A percentile compares a stretch with the other conserved stretches of the same genome.
Conservation (phyloP, 2,329 filamentous ascomycete genomes). For the Curvularia hawaiiensis region DNA sequence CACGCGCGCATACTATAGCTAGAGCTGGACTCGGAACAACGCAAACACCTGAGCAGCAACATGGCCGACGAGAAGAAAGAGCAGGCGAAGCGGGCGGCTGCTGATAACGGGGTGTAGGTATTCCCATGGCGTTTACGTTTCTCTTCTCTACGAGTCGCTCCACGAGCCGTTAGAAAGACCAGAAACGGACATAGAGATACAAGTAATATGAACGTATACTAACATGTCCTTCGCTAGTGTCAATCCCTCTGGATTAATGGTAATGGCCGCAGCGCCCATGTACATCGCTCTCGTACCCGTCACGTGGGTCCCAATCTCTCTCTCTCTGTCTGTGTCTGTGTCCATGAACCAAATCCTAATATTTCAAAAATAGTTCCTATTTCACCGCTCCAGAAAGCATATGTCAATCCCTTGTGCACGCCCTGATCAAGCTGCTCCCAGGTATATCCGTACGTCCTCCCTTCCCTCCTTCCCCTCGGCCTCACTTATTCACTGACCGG, state of each 20-base stretch:
- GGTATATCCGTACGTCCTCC: slow-evolving; percentile 23
- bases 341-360: not conserved
- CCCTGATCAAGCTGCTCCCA: slow-evolving; percentile 27
- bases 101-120: slow-evolving; percentile 25
- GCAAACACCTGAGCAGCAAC: not conserved
- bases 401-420: slow-evolving; percentile 27
- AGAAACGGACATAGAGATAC: not conserved
- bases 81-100: slow-evolving; percentile 22
- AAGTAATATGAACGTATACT: not conserved
- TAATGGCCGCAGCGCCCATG: slow-evolving; percentile 24
- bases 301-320: slow-evolving; percentile 16
- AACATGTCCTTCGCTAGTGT: slow-evolving; percentile 6
- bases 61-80: slow-evolving; percentile 31
- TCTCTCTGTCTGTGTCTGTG: too few relatives aligned
- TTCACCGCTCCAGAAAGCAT: slow-evolving; percentile 30
- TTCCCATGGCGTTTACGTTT: too few relatives aligned
- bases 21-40: not conserved
- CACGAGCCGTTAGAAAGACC: not conserved
- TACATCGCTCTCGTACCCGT: slow-evolving; percentile 28
- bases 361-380: slow-evolving; percentile 10
- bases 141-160: too few relatives aligned
- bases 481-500: not conserved
- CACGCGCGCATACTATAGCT: not conserved
- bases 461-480: not conserved
- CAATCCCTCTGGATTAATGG: slow-evolving; percentile 23